Evolutionary conservation across 208 protist genomes (phyloP).

Genomic region (Acanthamoeba triangularis): DNA sequence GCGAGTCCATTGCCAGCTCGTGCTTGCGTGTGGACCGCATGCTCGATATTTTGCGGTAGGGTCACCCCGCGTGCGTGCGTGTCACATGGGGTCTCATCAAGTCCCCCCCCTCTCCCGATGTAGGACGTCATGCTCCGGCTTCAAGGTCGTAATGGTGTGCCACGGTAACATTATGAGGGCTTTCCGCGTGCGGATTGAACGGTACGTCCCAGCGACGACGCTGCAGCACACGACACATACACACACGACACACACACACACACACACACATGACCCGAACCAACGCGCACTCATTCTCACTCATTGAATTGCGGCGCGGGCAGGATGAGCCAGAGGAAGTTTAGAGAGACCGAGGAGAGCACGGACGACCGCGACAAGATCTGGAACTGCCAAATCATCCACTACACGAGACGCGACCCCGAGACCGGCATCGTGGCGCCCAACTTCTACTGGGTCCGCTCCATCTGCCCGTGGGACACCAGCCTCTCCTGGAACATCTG

Average conservation of each 20-base stretch:
- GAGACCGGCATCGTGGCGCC: constrained; percentile 59
- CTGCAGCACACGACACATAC: too few species aligned
- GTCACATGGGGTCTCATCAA: too few species aligned
- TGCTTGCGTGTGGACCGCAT: constrained; percentile 77
- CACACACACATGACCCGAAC: too few species aligned
- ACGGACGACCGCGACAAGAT: constrained; percentile 38
- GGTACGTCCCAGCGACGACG: too few species aligned
- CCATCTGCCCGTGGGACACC: constrained; percentile 65
- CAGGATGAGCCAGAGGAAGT: constrained; percentile 11
- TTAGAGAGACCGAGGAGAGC: background rate
- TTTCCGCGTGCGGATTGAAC: constrained; percentile 72
- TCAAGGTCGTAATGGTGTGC: constrained; percentile 69
- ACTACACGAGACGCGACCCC: constrained; percentile 77
- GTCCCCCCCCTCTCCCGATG: too few species aligned
- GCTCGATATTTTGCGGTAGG: constrained; percentile 32
- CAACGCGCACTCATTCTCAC: too few species aligned
- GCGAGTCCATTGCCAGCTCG: constrained; percentile 74
- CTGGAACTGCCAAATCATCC: constrained; percentile 76
- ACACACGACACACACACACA: too few species aligned
- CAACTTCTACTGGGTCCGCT: constrained; percentile 71
- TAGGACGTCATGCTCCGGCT: constrained; percentile 34
- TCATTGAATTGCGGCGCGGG: too few species aligned
- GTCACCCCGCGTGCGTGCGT: too few species aligned
- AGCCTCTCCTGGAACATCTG: constrained; percentile 43
- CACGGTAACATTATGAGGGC: constrained; percentile 75